Evolutionary conservation across 345 rosid species (phyloP), one percentile per base, ranked within the genome.

Genomic region (Draba incana): DNA sequence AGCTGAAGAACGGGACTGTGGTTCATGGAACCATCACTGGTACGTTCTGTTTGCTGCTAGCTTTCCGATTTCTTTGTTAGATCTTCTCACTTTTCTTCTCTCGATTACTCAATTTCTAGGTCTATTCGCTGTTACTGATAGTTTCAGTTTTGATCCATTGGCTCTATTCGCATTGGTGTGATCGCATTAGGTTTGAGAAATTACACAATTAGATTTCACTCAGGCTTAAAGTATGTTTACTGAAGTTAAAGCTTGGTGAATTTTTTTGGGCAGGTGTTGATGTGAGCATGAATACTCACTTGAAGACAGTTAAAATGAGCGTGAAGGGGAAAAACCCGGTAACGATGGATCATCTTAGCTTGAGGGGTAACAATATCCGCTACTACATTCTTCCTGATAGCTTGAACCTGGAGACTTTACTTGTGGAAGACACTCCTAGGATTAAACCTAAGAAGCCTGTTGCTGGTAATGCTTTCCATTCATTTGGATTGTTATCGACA

Each of bases 321-420:
- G 71, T 95, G 53, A 95, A 92, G 83, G 99, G 99, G 69, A 88
- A 89, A 66, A 89, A 89, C 56, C 97, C 99, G 2, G 87, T 92
- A 45, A 85, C 86, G 33, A 50, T 95, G 27, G 99, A 95, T 78
- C 99, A 89, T 80, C 83, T 94, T 35, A 94, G 97, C 76, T 84
- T 91, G 70, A 84, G 98, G 83, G 97, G 98, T 35, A 92, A 92
- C 85, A 95, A 92, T 66, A 89, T 95, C 51, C 94, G 97, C 51
- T 92, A 92, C 64, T 92, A 89, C 81, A 95, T 95, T 74, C 96
- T 89, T 56, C 99, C 98, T 31, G 99, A 95, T 85, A 95, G 98
- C 89, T 81, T 92, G 79, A 95, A 95, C 63, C 80, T 95, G n/a
- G 99, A 95, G 84, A 95, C 98, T 2, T 81, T 95, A 75, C 87